Evolutionary conservation across 2,329 filamentous ascomycete genomes (phyloP).

Genomic region (Talaromyces rugulosus): DNA sequence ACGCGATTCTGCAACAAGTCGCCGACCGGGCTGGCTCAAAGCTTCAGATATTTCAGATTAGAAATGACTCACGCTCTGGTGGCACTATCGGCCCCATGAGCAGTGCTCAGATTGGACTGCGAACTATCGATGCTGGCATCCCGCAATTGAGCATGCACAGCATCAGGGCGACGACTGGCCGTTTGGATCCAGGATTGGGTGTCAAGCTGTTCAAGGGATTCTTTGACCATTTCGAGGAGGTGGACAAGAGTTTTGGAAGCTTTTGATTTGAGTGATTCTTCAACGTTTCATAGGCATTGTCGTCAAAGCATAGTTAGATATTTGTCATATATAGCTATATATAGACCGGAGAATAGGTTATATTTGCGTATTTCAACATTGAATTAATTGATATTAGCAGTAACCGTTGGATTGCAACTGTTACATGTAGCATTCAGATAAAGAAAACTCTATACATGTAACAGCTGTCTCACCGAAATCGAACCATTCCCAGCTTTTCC

Average conservation of each 20-base stretch:
- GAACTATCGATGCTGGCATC: constrained; percentile 82
- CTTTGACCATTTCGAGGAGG: constrained; percentile 76
- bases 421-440: neutral
- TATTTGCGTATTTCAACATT: neutral
- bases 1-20: constrained; percentile 72
- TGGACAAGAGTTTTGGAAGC: constrained; percentile 70
- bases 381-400: neutral
- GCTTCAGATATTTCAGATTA: constrained; percentile 88
- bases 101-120: constrained; percentile 72
- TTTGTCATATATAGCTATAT: neutral
- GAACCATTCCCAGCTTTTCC: neutral
- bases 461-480: neutral
- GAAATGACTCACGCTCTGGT: constrained; percentile 83
- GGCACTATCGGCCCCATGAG: constrained; percentile 95
- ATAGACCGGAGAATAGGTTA: neutral
- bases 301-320: neutral
- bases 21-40: constrained; percentile 68
- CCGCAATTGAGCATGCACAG: constrained; percentile 93
- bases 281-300: neutral
- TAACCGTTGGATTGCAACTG: neutral
- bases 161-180: constrained; percentile 82
- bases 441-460: neutral
- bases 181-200: constrained; percentile 79
- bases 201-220: constrained; percentile 87
- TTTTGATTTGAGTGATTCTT: neutral